phyloP scores from a whole-genome alignment of 495 filamentous ascomycete genomes.

The Aspergillus incahuasiensis region DNA sequence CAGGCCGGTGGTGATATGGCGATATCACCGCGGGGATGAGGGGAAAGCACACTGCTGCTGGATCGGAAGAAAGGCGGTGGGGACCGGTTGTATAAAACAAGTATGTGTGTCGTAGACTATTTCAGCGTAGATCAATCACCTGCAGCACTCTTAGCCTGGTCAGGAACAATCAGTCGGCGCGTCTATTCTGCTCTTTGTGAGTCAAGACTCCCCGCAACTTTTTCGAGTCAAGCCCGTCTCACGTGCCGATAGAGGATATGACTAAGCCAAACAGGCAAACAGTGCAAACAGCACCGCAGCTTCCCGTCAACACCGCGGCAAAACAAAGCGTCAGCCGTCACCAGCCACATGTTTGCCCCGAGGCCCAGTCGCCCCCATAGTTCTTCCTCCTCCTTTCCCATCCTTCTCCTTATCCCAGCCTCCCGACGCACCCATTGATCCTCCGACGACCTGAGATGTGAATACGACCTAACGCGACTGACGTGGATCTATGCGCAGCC shows the following conservation, averaged over 20 bases:
- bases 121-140: neutral
- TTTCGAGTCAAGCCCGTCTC: neutral
- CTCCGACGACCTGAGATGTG: slow-evolving; percentile 32
- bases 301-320: slow-evolving; percentile 22
- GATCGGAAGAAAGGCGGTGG: neutral
- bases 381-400: slow-evolving; percentile 22
- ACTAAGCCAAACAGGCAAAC: slow-evolving; percentile 10
- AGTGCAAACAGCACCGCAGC: slow-evolving; percentile 1
- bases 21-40: slow-evolving; percentile 9
- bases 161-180: neutral
- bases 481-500: slow-evolving; percentile 28
- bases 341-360: slow-evolving; percentile 48
- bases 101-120: neutral
- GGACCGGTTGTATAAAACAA: neutral
- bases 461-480: slow-evolving; percentile 27
- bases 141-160: neutral
- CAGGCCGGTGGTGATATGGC: neutral
- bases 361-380: slow-evolving; percentile 24
- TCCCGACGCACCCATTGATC: slow-evolving; percentile 9
- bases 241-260: slow-evolving; percentile 10
- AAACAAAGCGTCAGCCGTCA: slow-evolving; percentile 23
- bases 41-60: slow-evolving; percentile 1
- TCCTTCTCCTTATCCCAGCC: slow-evolving; percentile 15
- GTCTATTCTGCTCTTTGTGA: neutral
- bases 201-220: slow-evolving; percentile 6